Percentiles rank a stretch among this genome's conserved stretches.
Evolutionary conservation across 129 eudicot species (phyloP).

Genomic region (Pittosporum tobira): DNA sequence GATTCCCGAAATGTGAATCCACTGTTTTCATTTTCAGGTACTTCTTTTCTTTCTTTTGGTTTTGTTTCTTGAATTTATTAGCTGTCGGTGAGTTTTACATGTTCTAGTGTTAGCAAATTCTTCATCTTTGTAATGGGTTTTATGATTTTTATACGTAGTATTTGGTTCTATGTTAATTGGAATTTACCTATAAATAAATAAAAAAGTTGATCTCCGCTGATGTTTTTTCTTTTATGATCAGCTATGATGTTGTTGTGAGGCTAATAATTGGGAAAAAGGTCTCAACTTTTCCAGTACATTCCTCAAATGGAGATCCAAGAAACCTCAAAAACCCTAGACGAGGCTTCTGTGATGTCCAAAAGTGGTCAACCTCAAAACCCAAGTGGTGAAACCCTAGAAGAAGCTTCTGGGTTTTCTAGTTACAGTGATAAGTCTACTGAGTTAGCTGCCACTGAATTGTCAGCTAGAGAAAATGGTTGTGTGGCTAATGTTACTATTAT

Average conservation of each 20-base stretch:
- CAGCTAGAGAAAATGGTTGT: conserved; percentile 16
- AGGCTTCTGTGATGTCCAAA: conserved; percentile 32
- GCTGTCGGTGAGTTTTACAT: too few relatives aligned
- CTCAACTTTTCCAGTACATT: conserved; percentile 27
- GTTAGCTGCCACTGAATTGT: conserved; percentile 2
- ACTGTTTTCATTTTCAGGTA: too few relatives aligned
- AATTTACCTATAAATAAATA: too few relatives aligned
- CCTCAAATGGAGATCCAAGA: conserved; percentile 40
- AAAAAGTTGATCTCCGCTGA: too few relatives aligned
- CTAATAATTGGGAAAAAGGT: conserved; percentile 27
- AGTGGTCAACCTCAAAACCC: conserved; percentile 12
- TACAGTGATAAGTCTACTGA: conserved; percentile 20
- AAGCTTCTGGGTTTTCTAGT: conserved; percentile 11
- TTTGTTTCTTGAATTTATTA: too few relatives aligned
- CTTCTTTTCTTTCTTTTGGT: too few relatives aligned
- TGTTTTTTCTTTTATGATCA: conserved; percentile 13
- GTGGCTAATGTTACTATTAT: background rate
- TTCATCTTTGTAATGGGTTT: too few relatives aligned
- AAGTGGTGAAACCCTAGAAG: conserved; percentile 17
- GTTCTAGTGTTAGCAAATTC: too few relatives aligned
- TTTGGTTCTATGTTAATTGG: too few relatives aligned
- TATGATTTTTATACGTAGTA: too few relatives aligned
- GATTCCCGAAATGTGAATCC: too few relatives aligned
- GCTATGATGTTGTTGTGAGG: conserved; percentile 29
- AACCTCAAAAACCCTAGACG: conserved; percentile 32